Evolutionary conservation across 495 filamentous ascomycete genomes (phyloP).

Genomic region (Cercophora sp.): DNA sequence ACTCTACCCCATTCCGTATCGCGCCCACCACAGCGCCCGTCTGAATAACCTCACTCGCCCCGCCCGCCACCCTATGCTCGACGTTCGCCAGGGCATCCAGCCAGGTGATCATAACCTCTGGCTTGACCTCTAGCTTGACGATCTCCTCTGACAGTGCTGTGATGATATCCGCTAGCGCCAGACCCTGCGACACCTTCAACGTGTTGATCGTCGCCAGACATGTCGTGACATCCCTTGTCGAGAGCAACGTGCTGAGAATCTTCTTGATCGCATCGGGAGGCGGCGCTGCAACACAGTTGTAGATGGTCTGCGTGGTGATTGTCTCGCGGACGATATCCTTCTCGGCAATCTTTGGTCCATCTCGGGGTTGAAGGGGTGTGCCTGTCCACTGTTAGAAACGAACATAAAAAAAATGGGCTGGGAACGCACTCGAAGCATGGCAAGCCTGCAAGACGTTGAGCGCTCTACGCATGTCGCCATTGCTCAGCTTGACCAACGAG

Average conservation of each 20-base stretch:
- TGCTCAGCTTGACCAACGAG: conserved; percentile 79
- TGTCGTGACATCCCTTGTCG: conserved; percentile 76
- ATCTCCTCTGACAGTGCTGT: conserved; percentile 80
- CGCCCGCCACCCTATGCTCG: conserved; percentile 84
- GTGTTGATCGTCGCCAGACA: conserved; percentile 82
- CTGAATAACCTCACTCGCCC: conserved; percentile 84
- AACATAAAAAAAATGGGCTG: background rate
- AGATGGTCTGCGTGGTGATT: conserved; percentile 89
- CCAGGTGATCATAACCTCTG: conserved; percentile 85
- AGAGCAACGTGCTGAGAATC: conserved; percentile 78
- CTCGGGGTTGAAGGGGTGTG: conserved; percentile 65
- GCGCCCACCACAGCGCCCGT: conserved; percentile 90
- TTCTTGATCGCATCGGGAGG: conserved; percentile 83
- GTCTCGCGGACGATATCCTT: conserved; percentile 66
- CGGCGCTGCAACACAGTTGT: conserved; percentile 94
- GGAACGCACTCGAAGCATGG: conserved; percentile 76
- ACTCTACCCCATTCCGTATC: conserved; percentile 78
- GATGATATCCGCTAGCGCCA: conserved; percentile 91
- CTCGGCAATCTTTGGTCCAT: conserved; percentile 54
- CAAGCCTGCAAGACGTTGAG: conserved; percentile 96
- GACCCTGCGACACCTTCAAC: conserved; percentile 78
- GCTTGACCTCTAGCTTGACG: conserved; percentile 75
- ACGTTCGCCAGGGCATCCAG: conserved; percentile 87
- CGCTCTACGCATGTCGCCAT: conserved; percentile 93
- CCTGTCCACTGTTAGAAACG: conserved; percentile 34